Evolutionary conservation across 139 green algal species (phyloP), one percentile per base, ranked within the genome.

Genomic region (Mesotaenium endlicherianum): DNA sequence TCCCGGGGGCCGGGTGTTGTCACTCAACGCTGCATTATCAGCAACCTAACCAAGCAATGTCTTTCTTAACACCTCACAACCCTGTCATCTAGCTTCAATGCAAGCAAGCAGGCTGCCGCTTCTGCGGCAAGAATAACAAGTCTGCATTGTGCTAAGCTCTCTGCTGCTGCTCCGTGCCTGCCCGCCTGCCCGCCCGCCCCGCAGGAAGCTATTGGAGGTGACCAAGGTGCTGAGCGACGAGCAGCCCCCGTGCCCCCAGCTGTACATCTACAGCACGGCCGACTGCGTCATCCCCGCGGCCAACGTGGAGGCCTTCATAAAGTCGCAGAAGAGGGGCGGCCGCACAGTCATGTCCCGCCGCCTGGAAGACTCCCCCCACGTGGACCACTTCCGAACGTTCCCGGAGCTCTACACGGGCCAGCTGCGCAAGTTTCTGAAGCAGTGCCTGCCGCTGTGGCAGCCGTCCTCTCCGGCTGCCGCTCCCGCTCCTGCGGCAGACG

Each of bases 241-340:
- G 26, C 81, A 87, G 55, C 81, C 81, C 30, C 20, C n/a, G 16
- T 86, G 81, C 44, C 81, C 74, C 20, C 81, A 87, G 64, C 75
- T 87, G 38, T 87, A 87, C 55, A 87, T 87, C 45, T 87, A 87
- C 81, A 87, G 81, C 43, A 64, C 17, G 20, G 41, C 77, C 3
- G 81, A 87, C 64, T 26, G 20, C 8, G 81, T 87, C 20, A 87
- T 87, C 38, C 81, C 81, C 1, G 31, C 36, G 34, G 14, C 20
- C 1, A 20, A 53, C 42, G 81, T 87, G 17, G 81, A 87, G 58
- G 39, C 45, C 2, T 86, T 87, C 58, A 87, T 87, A 0, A 3
- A 26, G 0, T 16, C 17, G 55, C 81, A 87, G 64, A 31, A 30
- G 26, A 26, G 20, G 20, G 17, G 26, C n/a, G 81, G 81, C 43